These are phyloP conservation scores for Mortierella hygrophila DNA, from an alignment of 192 early-diverging fungal genomes.

Conservation along the genomic window DNA sequence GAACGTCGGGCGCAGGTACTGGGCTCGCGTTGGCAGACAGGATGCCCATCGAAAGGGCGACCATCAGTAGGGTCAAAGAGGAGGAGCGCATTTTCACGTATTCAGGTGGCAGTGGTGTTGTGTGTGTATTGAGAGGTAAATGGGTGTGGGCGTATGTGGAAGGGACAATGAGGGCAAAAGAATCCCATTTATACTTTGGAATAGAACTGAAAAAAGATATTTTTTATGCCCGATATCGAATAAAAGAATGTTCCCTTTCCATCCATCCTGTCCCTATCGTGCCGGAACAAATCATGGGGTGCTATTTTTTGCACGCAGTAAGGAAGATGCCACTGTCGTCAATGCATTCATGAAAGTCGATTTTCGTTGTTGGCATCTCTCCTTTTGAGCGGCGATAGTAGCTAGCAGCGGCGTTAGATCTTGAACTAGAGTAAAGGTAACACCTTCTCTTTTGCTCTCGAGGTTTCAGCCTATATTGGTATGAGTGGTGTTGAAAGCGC, in stretches of 20 bases:
- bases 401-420: too few relatives aligned
- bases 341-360: too few relatives aligned
- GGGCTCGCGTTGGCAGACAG: not conserved
- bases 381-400: too few relatives aligned
- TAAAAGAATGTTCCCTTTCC: not conserved
- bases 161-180: not conserved
- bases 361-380: too few relatives aligned
- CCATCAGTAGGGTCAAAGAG: not conserved
- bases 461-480: too few relatives aligned
- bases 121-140: not conserved
- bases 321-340: too few relatives aligned
- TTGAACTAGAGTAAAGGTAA: too few relatives aligned
- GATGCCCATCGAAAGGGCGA: not conserved
- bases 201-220: not conserved
- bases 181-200: not conserved
- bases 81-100: not conserved
- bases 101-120: not conserved
- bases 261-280: not conserved
- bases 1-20: not conserved
- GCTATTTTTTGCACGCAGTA: not conserved
- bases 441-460: too few relatives aligned
- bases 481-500: too few relatives aligned
- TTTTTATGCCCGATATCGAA: not conserved
- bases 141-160: not conserved
- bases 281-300: not conserved